Evolutionary conservation across 306 rosid genomes (phyloP).

Genomic region (Myrica gale): DNA sequence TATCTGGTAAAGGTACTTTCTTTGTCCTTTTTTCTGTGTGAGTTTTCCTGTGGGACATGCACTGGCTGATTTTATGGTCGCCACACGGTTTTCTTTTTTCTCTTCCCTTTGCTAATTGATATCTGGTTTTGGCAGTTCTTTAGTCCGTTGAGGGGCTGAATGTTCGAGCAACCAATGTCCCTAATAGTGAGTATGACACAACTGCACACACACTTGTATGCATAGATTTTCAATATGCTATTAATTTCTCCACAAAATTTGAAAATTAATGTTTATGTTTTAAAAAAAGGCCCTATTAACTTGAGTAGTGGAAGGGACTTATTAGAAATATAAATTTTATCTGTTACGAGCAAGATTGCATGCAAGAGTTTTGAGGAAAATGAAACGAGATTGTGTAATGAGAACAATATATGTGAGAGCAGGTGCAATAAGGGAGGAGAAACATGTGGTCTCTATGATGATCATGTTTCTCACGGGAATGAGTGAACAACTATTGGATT

Average conservation of each 20-base stretch:
- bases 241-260: not conserved
- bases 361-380: not conserved
- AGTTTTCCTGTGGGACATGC: conserved; percentile 12
- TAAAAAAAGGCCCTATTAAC: not conserved
- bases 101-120: conserved; percentile 28
- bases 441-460: conserved; percentile 10
- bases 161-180: conserved; percentile 39
- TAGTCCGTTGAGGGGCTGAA: conserved; percentile 71
- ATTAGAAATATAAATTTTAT: not conserved
- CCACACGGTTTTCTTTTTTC: conserved; percentile 16
- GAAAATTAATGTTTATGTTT: not conserved
- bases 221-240: not conserved
- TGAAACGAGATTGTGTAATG: not conserved
- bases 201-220: not conserved
- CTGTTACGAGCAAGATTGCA: not conserved
- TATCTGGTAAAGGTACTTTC: conserved; percentile 53
- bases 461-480: conserved; percentile 17
- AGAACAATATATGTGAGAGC: conserved; percentile 4
- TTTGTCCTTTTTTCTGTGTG: conserved; percentile 13
- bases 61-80: conserved; percentile 11
- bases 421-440: no score
- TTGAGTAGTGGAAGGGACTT: not conserved
- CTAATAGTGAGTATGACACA: conserved; percentile 49
- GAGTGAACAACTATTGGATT: not conserved
- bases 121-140: conserved; percentile 57